Evolutionary conservation across 768 basidiomycete species (phyloP), one percentile per base, ranked within the genome.

Genomic region (Hysterangium stoloniferum): DNA sequence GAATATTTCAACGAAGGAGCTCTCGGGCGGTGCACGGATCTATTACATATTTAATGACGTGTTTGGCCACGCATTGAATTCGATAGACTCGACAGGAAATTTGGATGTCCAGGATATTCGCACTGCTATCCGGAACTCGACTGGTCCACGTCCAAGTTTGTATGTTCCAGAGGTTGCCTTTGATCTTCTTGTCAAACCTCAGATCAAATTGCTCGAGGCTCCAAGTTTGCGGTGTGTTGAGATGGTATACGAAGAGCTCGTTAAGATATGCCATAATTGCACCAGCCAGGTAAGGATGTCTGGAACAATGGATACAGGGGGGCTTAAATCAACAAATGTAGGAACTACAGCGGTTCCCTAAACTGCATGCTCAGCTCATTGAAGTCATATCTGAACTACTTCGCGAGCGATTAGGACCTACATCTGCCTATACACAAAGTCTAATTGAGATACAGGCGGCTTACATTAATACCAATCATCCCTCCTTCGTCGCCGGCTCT

Each of bases 21-120:
- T 99, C 13, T 97, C 89, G 5, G 96, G 96, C 35, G 96, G 96
- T 40, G 96, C 96, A 20, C 80, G 96, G 48, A 92, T 99, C 68
- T 98, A 98, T 68, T 98, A 98, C 71, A 98, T 99, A 64, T 99
- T 99, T 78, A 92, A 98, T 64, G 96, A 98, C 61, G 80, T 98
- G 47, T 99, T 98, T 61, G 96, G 96, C 1, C 76, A 86, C 45
- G 96, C 95, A 1, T 79, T 99, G 6, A 78, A 81, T 49, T 84
- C 79, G 5, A 90, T 99, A 60, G 87, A 98, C 62, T 84, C 96
- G 1, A 91, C 92, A 12, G 76, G 81, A 42, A 94, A 94, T 62
- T 74, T 99, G 48, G 92, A 93, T 52, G 82, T 87, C 53, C 86
- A 88, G 58, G 96, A 99, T 62, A 98, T 99, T 62, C 81, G 95